A percentile compares a stretch with the other conserved stretches of the same genome.
Evolutionary conservation across 768 basidiomycete species (phyloP).

Genomic region (Nevesoporus exiguus): DNA sequence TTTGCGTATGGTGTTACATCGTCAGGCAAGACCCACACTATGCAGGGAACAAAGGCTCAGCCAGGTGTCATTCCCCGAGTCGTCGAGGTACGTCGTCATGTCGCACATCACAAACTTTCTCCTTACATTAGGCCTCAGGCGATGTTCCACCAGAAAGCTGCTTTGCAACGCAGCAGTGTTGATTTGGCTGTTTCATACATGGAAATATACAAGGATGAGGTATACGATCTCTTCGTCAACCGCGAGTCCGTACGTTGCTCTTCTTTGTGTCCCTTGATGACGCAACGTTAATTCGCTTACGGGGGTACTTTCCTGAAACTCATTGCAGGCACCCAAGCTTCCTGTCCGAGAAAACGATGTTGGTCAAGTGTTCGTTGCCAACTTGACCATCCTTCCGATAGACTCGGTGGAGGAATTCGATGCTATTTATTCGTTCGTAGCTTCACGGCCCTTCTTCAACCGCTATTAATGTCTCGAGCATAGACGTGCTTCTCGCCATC

Average conservation of each 20-base stretch:
- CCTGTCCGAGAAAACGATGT: constrained; percentile 51
- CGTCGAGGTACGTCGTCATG: constrained; percentile 51
- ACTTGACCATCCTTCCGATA: constrained; percentile 40
- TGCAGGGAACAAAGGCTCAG: constrained; percentile 72
- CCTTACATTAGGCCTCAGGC: constrained; percentile 35
- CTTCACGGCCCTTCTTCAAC: background rate
- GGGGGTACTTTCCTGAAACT: background rate
- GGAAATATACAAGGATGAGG: constrained; percentile 92
- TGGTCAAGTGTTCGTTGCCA: constrained; percentile 55
- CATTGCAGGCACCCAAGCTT: constrained; percentile 47
- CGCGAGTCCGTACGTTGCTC: constrained; percentile 55
- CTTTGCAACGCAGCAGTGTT: constrained; percentile 40
- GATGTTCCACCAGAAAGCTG: constrained; percentile 51
- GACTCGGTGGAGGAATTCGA: constrained; percentile 47
- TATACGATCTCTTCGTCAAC: constrained; percentile 78
- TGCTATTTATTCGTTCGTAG: constrained; percentile 42
- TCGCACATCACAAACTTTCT: background rate
- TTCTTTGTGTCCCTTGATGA: background rate
- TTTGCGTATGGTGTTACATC: constrained; percentile 92
- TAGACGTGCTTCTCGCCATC: constrained; percentile 71
- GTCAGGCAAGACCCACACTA: constrained; percentile 89
- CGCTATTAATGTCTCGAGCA: background rate
- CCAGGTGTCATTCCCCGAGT: constrained; percentile 87
- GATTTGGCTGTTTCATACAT: constrained; percentile 67
- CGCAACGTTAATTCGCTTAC: too few species aligned